Conservation (phyloP, 78 protist genomes). For the Polysphondylium violaceum region DNA sequence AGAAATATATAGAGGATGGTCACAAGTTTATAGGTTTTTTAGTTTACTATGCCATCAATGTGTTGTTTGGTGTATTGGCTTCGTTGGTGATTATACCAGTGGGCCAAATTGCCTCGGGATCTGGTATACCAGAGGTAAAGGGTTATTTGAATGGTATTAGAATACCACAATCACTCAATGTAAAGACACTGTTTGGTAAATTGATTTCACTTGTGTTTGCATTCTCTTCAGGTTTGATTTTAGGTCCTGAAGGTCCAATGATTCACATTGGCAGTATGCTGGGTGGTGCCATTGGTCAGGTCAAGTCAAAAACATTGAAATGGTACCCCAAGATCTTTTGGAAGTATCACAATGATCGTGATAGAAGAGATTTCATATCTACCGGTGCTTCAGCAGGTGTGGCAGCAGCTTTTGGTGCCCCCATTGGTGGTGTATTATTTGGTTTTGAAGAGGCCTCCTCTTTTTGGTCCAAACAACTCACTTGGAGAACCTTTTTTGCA, state of each 20-base stretch:
- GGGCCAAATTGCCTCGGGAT: conserved; percentile 88
- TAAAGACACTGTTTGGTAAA: conserved; percentile 88
- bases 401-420: conserved; percentile 97
- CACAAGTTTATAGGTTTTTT: conserved; percentile 55
- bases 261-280: conserved; percentile 92
- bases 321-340: conserved; percentile 73
- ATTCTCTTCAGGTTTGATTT: conserved; percentile 82
- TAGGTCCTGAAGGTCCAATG: conserved; percentile 95
- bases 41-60: conserved; percentile 64
- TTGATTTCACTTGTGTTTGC: conserved; percentile 66
- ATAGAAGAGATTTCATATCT: conserved; percentile 90
- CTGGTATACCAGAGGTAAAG: conserved; percentile 95
- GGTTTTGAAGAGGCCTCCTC: conserved; percentile 92
- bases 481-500: conserved; percentile 94
- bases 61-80: conserved; percentile 71
- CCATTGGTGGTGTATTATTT: conserved; percentile 93
- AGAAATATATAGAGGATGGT: conserved; percentile 10
- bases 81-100: conserved; percentile 52
- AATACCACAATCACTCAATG: conserved; percentile 87
- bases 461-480: conserved; percentile 89
- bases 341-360: conserved; percentile 80
- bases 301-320: conserved; percentile 78
- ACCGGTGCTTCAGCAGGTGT: conserved; percentile 98
- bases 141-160: conserved; percentile 94
- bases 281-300: conserved; percentile 91